Percentiles rank a stretch among this genome's conserved stretches.
Conservation (phyloP, 345 rosid genomes). For the Mangifera indica region DNA sequence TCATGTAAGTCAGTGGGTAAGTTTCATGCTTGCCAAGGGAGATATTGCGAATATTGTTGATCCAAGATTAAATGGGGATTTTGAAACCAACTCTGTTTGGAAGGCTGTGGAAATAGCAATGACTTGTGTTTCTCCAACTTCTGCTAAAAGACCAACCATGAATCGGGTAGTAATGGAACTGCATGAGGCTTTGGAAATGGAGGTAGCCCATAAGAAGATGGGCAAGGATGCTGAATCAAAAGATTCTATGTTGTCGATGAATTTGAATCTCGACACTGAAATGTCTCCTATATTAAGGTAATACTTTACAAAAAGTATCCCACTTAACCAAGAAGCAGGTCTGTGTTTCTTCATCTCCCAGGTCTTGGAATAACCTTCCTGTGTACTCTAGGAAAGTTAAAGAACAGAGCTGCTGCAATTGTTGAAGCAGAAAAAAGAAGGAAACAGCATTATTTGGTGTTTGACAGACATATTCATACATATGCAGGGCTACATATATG, state of each 20-base stretch:
- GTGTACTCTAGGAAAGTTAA: background rate
- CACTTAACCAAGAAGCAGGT: too few species aligned
- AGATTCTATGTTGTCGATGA: background rate
- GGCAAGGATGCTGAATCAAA: background rate
- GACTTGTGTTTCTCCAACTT: constrained; percentile 11
- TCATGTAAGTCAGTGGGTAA: constrained; percentile 37
- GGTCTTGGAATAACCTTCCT: background rate
- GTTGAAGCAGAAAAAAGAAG: too few species aligned
- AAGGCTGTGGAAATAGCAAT: constrained; percentile 28
- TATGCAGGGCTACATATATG: too few species aligned
- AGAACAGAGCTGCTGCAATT: too few species aligned
- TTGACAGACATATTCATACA: too few species aligned
- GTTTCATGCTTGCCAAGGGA: background rate
- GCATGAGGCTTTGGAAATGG: constrained; percentile 16
- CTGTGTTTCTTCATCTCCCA: background rate
- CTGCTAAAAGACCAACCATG: constrained; percentile 28
- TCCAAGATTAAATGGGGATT: constrained; percentile 13
- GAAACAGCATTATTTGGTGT: too few species aligned
- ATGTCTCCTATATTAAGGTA: background rate
- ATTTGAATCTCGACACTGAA: background rate
- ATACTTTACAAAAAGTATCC: background rate
- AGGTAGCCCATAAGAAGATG: background rate
- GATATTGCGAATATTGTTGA: constrained; percentile 28
- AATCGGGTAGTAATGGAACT: constrained; percentile 17
- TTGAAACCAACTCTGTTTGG: constrained; percentile 20